These are phyloP conservation scores for Canariomyces notabilis DNA, from an alignment of 2,329 filamentous ascomycete species.

Conservation along the genomic window DNA sequence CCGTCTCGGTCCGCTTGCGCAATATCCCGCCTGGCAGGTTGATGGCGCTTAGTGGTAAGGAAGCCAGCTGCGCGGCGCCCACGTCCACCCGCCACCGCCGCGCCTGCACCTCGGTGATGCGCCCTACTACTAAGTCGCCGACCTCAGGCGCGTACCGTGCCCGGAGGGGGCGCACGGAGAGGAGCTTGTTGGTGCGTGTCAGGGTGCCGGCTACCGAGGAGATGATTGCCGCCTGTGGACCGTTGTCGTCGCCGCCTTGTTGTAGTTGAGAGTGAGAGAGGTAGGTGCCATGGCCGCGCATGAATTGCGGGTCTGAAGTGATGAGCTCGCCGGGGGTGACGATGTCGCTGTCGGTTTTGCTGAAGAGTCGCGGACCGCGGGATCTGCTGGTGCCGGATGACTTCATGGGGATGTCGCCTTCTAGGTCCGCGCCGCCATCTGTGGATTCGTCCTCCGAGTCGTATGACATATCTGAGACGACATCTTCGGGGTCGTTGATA, in stretches of 20 bases:
- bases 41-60: slow-evolving; percentile 80
- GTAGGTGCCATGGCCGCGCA: slow-evolving; percentile 95
- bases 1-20: slow-evolving; percentile 85
- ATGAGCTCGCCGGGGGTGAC: slow-evolving; percentile 87
- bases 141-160: slow-evolving; percentile 95
- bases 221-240: slow-evolving; percentile 63
- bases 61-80: slow-evolving; percentile 77
- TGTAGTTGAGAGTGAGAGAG: slow-evolving; percentile 46
- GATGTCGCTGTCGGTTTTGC: slow-evolving; percentile 42
- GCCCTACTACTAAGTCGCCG: slow-evolving; percentile 87
- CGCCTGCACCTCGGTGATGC: slow-evolving; percentile 91
- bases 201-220: slow-evolving; percentile 88
- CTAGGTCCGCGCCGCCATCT: slow-evolving; percentile 37
- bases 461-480: slow-evolving; percentile 11
- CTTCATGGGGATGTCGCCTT: slow-evolving; percentile 43
- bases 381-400: no score
- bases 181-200: slow-evolving; percentile 91
- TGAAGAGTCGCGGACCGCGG: background rate
- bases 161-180: slow-evolving; percentile 83
- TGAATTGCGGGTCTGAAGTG: slow-evolving; percentile 92
- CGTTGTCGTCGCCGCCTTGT: no score
- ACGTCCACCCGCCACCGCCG: slow-evolving; percentile 95
- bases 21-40: slow-evolving; percentile 93
- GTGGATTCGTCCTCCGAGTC: slow-evolving; percentile 34
- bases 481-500: slow-evolving; percentile 8